phyloP scores from a whole-genome alignment of 2,329 filamentous ascomycete genomes.

The Mycocentrospora acerina region DNA sequence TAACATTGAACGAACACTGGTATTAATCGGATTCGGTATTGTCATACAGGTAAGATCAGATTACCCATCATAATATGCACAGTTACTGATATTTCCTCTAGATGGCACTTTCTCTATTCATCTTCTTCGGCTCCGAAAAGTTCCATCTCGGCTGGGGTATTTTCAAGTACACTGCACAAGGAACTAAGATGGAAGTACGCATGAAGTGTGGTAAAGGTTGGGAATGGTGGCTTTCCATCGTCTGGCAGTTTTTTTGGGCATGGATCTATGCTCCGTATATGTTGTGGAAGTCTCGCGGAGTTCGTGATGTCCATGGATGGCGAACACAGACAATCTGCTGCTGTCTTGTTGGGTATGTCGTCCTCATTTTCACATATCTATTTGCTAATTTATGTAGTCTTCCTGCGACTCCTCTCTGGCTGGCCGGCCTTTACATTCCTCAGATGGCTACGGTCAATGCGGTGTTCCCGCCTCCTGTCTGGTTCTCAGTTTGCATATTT shows the following conservation, averaged over 20 bases:
- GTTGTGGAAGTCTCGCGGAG: conserved; percentile 36
- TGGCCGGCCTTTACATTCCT: conserved; percentile 34
- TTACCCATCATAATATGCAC: not conserved
- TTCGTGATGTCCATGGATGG: conserved; percentile 38
- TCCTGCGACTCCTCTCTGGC: conserved; percentile 37
- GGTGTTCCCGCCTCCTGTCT: conserved; percentile 27
- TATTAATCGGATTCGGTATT: conserved; percentile 32
- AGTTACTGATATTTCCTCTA: conserved; percentile 4
- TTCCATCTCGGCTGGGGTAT: conserved; percentile 37
- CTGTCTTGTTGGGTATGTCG: conserved; percentile 33
- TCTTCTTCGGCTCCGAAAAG: conserved; percentile 36
- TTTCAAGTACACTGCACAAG: conserved; percentile 29
- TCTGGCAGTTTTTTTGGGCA: conserved; percentile 41
- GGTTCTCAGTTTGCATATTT: conserved; percentile 37
- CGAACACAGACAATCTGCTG: conserved; percentile 36
- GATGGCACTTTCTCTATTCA: conserved; percentile 29
- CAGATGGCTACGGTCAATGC: conserved; percentile 27
- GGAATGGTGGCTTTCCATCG: conserved; percentile 41
- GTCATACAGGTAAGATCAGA: conserved; percentile 22
- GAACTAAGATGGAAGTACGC: conserved; percentile 24
- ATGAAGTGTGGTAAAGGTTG: conserved; percentile 34
- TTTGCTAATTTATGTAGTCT: conserved; percentile 21
- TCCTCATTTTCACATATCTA: not conserved
- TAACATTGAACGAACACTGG: conserved; percentile 27
- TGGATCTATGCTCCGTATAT: conserved; percentile 40